phyloP scores from a whole-genome alignment of 2,329 filamentous ascomycete genomes.

The Colletotrichum noveboracense region DNA sequence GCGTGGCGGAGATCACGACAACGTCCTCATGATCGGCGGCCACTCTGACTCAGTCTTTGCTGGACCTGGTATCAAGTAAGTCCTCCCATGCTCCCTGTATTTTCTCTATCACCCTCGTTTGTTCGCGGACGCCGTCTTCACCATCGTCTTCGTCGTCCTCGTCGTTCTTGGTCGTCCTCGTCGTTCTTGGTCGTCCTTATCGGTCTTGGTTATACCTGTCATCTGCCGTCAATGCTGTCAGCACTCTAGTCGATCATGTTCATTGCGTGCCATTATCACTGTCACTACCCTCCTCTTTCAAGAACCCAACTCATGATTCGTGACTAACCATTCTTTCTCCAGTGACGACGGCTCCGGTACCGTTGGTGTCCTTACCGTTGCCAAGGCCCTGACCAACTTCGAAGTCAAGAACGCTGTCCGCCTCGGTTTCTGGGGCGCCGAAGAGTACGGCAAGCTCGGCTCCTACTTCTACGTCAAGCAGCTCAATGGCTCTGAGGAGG shows the following conservation, averaged over 20 bases:
- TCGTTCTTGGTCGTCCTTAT: too few relatives aligned
- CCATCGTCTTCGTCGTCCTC: too few relatives aligned
- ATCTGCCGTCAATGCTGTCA: too few relatives aligned
- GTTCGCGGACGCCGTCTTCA: too few relatives aligned
- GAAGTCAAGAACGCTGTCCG: constrained; percentile 53
- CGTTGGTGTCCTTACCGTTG: constrained; percentile 50
- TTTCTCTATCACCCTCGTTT: too few relatives aligned
- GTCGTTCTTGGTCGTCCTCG: too few relatives aligned
- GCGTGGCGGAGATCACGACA: constrained; percentile 50
- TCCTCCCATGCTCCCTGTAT: not conserved
- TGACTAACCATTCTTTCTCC: not conserved
- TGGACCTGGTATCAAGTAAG: constrained; percentile 62
- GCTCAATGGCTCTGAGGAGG: constrained; percentile 43
- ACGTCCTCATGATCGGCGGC: constrained; percentile 52
- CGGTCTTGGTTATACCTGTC: too few relatives aligned
- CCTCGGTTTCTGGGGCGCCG: constrained; percentile 58
- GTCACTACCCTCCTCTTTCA: too few relatives aligned
- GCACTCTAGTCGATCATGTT: too few relatives aligned
- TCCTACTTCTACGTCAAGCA: constrained; percentile 55
- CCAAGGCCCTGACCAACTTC: constrained; percentile 46
- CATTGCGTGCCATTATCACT: too few relatives aligned
- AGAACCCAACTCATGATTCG: too few relatives aligned
- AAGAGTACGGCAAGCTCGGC: constrained; percentile 54
- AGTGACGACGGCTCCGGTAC: constrained; percentile 65
- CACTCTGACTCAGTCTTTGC: constrained; percentile 54